Percentiles rank a stretch among this genome's conserved stretches.
Evolutionary conservation across 129 eudicot genomes (phyloP).

Genomic region (Flaveria robusta): DNA sequence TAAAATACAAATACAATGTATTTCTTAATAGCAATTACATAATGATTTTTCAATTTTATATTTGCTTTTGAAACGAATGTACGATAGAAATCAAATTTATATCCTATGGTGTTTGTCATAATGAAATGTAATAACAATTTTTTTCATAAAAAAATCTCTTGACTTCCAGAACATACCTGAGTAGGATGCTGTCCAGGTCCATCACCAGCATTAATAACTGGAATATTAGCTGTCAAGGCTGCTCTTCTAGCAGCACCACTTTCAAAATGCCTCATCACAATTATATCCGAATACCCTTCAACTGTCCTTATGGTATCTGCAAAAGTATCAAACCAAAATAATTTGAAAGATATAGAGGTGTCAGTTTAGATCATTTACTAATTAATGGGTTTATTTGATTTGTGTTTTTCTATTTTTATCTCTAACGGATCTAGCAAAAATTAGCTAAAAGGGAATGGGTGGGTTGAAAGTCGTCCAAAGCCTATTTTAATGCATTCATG

Average conservation of each 20-base stretch:
- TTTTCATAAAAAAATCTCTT: neutral
- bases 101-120: neutral
- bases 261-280: constrained; percentile 98
- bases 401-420: neutral
- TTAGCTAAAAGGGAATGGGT: neutral
- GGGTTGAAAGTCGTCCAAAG: neutral
- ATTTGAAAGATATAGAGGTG: neutral
- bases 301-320: constrained; percentile 93
- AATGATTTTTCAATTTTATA: neutral
- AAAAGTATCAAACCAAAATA: constrained; percentile 18
- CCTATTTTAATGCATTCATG: neutral
- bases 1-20: neutral
- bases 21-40: neutral
- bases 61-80: neutral
- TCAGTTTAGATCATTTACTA: neutral
- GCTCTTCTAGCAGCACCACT: constrained; percentile 99
- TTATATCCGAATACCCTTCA: constrained; percentile 94
- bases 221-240: constrained; percentile 80
- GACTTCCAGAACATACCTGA: constrained; percentile 49
- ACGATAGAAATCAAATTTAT: neutral
- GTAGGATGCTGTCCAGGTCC: constrained; percentile 99
- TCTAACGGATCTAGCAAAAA: neutral
- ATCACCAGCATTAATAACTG: constrained; percentile 97
- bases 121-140: neutral
- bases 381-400: neutral